Percentiles rank a stretch among this genome's conserved stretches.
Evolutionary conservation across 1,284 basidiomycete genomes (phyloP).

Genomic region (Trichosporon asahii): DNA sequence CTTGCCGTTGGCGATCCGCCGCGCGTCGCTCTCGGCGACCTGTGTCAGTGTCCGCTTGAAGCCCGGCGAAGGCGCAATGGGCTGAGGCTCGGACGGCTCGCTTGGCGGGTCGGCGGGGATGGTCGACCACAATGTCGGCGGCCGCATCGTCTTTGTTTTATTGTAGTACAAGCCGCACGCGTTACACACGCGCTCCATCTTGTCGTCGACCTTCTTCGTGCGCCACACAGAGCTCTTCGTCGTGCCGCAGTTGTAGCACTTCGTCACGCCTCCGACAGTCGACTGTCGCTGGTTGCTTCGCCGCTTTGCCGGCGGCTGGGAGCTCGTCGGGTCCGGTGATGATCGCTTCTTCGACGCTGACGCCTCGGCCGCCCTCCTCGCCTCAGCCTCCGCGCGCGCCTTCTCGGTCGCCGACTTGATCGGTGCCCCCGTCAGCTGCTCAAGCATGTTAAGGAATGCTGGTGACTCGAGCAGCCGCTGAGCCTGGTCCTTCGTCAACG

Average conservation of each 20-base stretch:
- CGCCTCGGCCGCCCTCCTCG: background rate
- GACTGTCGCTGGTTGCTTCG: background rate
- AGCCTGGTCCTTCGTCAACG: constrained; percentile 43
- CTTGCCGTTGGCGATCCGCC: constrained; percentile 32
- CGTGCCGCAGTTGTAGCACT: constrained; percentile 47
- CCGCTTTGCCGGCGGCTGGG: background rate
- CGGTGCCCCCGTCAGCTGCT: constrained; percentile 33
- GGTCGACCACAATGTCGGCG: constrained; percentile 43
- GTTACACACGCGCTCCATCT: constrained; percentile 46
- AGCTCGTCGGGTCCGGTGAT: background rate
- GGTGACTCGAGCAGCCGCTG: constrained; percentile 35
- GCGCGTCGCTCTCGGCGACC: constrained; percentile 43
- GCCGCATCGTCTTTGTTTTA: constrained; percentile 44
- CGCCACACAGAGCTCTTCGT: constrained; percentile 48
- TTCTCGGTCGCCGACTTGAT: background rate
- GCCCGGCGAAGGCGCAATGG: background rate
- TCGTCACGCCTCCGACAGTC: background rate
- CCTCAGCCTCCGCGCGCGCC: background rate
- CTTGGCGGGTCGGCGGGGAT: constrained; percentile 24
- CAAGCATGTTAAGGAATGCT: constrained; percentile 40
- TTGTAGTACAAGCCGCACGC: constrained; percentile 52
- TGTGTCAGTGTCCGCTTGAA: constrained; percentile 45
- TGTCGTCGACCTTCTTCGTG: constrained; percentile 40
- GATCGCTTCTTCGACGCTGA: constrained; percentile 13
- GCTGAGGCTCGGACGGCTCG: background rate